phyloP scores from a whole-genome alignment of 306 rosid species.

The Canavalia ensiformis region DNA sequence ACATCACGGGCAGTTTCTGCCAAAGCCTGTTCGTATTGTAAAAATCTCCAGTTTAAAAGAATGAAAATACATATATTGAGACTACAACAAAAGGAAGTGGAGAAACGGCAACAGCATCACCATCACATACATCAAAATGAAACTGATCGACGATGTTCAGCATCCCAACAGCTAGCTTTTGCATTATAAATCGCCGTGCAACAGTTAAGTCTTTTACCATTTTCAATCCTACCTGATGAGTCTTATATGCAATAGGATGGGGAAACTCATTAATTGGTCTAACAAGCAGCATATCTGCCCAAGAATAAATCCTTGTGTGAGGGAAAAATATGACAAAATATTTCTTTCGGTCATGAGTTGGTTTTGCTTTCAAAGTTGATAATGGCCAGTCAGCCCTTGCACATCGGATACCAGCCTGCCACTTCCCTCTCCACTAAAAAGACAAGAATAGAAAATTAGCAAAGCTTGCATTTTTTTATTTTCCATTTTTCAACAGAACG shows the following conservation, averaged over 20 bases:
- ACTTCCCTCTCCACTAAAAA: conserved; percentile 95
- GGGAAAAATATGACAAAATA: conserved; percentile 94
- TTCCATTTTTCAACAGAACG: conserved; percentile 2
- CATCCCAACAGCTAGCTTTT: conserved; percentile 88
- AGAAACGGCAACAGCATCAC: conserved; percentile 42
- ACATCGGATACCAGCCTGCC: conserved; percentile 98
- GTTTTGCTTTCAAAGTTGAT: conserved; percentile 94
- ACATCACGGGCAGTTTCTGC: conserved; percentile 82
- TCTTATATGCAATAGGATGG: conserved; percentile 84
- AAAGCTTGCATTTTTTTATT: conserved; percentile 34
- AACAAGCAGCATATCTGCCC: conserved; percentile 94
- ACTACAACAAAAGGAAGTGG: conserved; percentile 23
- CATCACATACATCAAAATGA: conserved; percentile 78
- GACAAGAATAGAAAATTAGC: conserved; percentile 51
- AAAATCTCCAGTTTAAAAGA: conserved; percentile 41
- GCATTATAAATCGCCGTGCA: conserved; percentile 90
- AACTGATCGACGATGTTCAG: conserved; percentile 86
- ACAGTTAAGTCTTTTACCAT: conserved; percentile 81
- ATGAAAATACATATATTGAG: not conserved
- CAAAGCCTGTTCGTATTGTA: conserved; percentile 73
- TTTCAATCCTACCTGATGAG: conserved; percentile 79
- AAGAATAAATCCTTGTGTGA: conserved; percentile 86
- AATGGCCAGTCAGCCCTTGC: conserved; percentile 97
- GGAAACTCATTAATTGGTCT: conserved; percentile 82
- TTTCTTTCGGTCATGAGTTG: conserved; percentile 92